A percentile compares a stretch with the other conserved stretches of the same genome.
Conservation (phyloP, 495 filamentous ascomycete species). For the Talaromyces ruber region DNA sequence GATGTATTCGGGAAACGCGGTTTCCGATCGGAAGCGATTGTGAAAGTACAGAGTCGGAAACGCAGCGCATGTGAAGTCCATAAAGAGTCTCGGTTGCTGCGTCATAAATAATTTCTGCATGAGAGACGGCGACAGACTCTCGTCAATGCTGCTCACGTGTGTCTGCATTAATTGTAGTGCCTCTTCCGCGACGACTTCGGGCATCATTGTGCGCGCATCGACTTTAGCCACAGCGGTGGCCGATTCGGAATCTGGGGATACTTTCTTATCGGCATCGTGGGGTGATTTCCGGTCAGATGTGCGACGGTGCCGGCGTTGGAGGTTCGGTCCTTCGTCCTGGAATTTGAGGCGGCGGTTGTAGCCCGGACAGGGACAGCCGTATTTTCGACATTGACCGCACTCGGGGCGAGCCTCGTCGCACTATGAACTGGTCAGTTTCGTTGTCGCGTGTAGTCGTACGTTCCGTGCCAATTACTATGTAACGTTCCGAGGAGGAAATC, state of each 20-base stretch:
- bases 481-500: slow-evolving; percentile 5
- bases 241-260: background rate
- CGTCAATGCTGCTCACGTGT: slow-evolving; percentile 10
- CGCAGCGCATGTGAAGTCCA: slow-evolving; percentile 17
- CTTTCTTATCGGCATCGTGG: background rate
- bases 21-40: slow-evolving; percentile 16
- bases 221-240: background rate
- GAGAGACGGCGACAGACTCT: slow-evolving; percentile 17
- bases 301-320: slow-evolving; percentile 14
- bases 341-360: slow-evolving; percentile 12
- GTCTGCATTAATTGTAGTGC: slow-evolving; percentile 3
- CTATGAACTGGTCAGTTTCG: slow-evolving; percentile 6
- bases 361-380: slow-evolving; percentile 17
- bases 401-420: slow-evolving; percentile 22
- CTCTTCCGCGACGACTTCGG: background rate
- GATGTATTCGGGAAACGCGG: slow-evolving; percentile 22
- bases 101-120: slow-evolving; percentile 14
- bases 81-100: slow-evolving; percentile 20
- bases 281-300: background rate
- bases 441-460: background rate
- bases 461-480: background rate
- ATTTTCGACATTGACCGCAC: slow-evolving; percentile 22
- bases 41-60: slow-evolving; percentile 19
- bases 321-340: slow-evolving; percentile 16
- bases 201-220: background rate